Evolutionary conservation across 352 stramenopile species (phyloP).

Genomic region (Phytophthora sp.): DNA sequence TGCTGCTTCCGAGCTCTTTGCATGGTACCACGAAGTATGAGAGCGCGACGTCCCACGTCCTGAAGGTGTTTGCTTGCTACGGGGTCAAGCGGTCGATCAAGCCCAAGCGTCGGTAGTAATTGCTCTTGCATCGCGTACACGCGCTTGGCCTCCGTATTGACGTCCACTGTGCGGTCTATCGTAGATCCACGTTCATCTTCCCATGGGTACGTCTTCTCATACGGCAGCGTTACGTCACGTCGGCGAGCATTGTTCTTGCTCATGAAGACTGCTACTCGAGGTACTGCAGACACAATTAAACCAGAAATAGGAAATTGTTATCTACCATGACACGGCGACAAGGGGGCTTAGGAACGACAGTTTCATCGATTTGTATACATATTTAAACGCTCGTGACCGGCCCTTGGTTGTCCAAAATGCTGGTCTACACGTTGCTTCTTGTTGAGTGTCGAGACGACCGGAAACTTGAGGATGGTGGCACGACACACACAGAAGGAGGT

Average conservation of each 20-base stretch:
- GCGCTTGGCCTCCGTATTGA: conserved; percentile 59
- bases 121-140: conserved; percentile 62
- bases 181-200: conserved; percentile 56
- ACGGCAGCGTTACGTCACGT: conserved; percentile 35
- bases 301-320: conserved; percentile 25
- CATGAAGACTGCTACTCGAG: conserved; percentile 13
- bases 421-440: conserved; percentile 17
- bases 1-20: conserved; percentile 42
- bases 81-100: conserved; percentile 51
- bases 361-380: conserved; percentile 35
- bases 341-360: neutral
- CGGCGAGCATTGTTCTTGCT: conserved; percentile 17
- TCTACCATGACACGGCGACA: neutral
- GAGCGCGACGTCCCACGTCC: conserved; percentile 61
- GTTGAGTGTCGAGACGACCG: conserved; percentile 7
- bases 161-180: conserved; percentile 54
- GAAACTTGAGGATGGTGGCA: conserved; percentile 13
- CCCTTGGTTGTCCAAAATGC: conserved; percentile 10
- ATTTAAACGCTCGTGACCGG: conserved; percentile 24
- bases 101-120: conserved; percentile 58
- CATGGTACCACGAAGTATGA: conserved; percentile 58
- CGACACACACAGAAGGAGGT: too few species aligned
- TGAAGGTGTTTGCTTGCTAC: conserved; percentile 53
- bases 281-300: neutral
- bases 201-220: conserved; percentile 59